Evolutionary conservation across 768 basidiomycete genomes (phyloP), one percentile per base, ranked within the genome.

Genomic region (Tulasnella sp.): DNA sequence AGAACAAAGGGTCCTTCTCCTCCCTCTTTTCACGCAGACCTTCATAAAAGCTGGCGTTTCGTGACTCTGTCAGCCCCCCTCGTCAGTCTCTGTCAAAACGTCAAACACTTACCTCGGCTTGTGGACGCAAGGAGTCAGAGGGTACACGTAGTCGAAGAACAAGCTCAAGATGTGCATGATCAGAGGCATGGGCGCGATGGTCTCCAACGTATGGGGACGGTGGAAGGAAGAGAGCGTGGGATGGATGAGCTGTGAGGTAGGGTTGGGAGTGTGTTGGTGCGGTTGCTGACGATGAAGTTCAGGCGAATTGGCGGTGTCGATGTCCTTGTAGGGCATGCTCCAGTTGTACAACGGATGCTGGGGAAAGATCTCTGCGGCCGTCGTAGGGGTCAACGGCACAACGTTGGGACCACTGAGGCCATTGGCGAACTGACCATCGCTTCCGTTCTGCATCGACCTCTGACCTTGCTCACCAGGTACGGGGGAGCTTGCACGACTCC

Each of bases 121-220:
- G 81, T 97, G 95, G 59, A 97, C 82, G 79, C 91, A 94, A 5
- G 94, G 94, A 9, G 92, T 95, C 37, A 96, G 84, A 9, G 92
- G 90, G 79, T 94, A 94, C 64, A 95, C 92, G 78, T 92, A 96
- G 79, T 95, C 94, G 78, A 95, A 96, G 82, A 94, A 97, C 14
- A 95, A 86, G 42, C 89, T 85, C 74, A 95, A 88, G 76, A 96
- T 90, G 73, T 91, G 86, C 44, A 87, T 86, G 64, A 95, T 88
- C 5, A 89, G 90, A 72, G 91, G 89, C 69, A 91, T 84, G 22
- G 91, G 90, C 11, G 92, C 90, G 69, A 95, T 86, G 73, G 91
- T 88, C 77, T 94, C 91, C 62, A 96, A 82, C 39, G 90, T 84
- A 77, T 89, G 89, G 1, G 89, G 85, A n/a, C 88, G 86, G 77